phyloP scores from a whole-genome alignment of 2,329 filamentous ascomycete genomes.

The Pezicula neosporulosa region DNA sequence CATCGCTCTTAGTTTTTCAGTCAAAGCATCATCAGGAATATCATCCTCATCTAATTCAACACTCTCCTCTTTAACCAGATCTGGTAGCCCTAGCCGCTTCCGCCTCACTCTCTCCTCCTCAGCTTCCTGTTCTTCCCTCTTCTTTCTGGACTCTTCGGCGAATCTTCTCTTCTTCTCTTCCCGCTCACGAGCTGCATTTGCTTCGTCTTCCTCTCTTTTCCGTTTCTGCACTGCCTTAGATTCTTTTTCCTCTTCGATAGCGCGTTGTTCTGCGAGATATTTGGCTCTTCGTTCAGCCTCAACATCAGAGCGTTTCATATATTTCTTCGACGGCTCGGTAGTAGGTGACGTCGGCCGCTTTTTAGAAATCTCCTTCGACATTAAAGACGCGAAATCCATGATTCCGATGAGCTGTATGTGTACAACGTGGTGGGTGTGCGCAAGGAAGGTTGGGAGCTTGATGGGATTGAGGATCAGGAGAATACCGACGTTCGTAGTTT shows the following conservation, averaged over 20 bases:
- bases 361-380: slow-evolving; percentile 90
- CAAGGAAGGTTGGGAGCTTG: neutral
- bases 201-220: slow-evolving; percentile 83
- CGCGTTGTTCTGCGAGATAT: slow-evolving; percentile 79
- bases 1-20: slow-evolving; percentile 63
- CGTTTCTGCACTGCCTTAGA: slow-evolving; percentile 74
- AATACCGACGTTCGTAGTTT: neutral
- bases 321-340: slow-evolving; percentile 58
- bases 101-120: slow-evolving; percentile 70
- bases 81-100: slow-evolving; percentile 77
- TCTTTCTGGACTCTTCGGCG: slow-evolving; percentile 72
- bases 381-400: slow-evolving; percentile 95
- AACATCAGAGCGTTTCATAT: slow-evolving; percentile 77
- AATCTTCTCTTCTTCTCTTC: slow-evolving; percentile 80
- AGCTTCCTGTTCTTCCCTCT: slow-evolving; percentile 69
- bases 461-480: neutral
- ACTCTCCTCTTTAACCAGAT: slow-evolving; percentile 53
- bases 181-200: slow-evolving; percentile 61
- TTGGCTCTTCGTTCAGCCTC: slow-evolving; percentile 78
- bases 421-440: neutral
- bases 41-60: slow-evolving; percentile 53
- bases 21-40: slow-evolving; percentile 68
- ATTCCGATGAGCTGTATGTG: slow-evolving; percentile 19
- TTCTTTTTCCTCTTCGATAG: slow-evolving; percentile 66
- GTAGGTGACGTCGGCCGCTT: slow-evolving; percentile 22